These are phyloP conservation scores for Beauveria rudraprayagi DNA, from an alignment of 2,329 filamentous ascomycete species.

Conservation along the genomic window DNA sequence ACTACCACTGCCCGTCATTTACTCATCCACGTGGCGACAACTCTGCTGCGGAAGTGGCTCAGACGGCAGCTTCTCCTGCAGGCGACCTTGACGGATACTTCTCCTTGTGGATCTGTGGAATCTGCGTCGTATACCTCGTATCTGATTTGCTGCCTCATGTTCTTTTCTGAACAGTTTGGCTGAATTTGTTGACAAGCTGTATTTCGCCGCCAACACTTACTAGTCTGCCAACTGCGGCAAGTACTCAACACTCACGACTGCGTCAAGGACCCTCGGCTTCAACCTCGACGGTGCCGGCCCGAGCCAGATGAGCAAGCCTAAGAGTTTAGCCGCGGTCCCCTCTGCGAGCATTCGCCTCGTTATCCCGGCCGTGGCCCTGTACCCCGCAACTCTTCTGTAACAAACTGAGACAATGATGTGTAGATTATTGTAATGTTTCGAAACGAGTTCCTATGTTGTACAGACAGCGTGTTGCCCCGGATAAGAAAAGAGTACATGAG, in stretches of 20 bases:
- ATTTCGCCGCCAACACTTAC: conserved; percentile 12
- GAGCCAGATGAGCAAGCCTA: not conserved
- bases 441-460: not conserved
- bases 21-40: not conserved
- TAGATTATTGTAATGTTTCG: not conserved
- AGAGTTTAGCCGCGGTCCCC: not conserved
- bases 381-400: not conserved
- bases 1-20: not conserved
- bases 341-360: not conserved
- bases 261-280: conserved; percentile 17
- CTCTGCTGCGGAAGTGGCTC: not conserved
- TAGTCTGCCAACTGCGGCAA: conserved; percentile 12
- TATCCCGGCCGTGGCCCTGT: not conserved
- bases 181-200: conserved; percentile 8
- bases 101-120: not conserved
- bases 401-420: not conserved
- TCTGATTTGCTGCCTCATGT: not conserved
- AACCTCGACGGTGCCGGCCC: conserved; percentile 16
- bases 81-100: conserved; percentile 11
- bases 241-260: conserved; percentile 19
- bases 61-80: not conserved
- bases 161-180: too few species aligned
- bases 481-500: not conserved
- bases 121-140: not conserved
- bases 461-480: not conserved